phyloP scores from a whole-genome alignment of 441 rosid species.

The Theobroma grandiflorum region DNA sequence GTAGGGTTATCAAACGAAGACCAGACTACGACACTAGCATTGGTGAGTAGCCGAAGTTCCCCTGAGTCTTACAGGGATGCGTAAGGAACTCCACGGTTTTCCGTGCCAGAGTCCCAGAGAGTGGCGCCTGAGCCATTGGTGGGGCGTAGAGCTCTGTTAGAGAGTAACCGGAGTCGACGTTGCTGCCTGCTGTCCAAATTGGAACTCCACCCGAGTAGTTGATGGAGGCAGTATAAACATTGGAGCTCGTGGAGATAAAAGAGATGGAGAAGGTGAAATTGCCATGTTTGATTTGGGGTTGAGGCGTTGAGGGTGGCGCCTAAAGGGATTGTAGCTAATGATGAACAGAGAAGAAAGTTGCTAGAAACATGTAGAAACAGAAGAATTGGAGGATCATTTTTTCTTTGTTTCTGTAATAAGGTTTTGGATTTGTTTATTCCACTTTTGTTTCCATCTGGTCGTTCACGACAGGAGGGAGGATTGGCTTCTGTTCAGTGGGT shows the following conservation, averaged over 20 bases:
- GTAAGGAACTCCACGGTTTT: slow-evolving; percentile 45
- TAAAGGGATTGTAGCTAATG: slow-evolving; percentile 30
- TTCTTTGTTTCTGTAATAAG: not conserved
- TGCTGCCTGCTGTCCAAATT: slow-evolving; percentile 48
- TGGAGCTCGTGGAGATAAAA: slow-evolving; percentile 37
- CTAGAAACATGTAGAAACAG: not conserved
- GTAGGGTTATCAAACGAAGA: slow-evolving; percentile 61
- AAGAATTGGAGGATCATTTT: slow-evolving; percentile 14
- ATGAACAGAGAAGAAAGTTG: slow-evolving; percentile 3
- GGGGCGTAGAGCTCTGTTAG: slow-evolving; percentile 59
- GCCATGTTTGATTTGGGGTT: slow-evolving; percentile 38
- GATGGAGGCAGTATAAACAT: slow-evolving; percentile 50
- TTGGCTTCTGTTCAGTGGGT: no score
- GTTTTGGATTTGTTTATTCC: no score
- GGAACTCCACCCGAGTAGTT: slow-evolving; percentile 45
- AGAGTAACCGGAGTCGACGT: slow-evolving; percentile 49
- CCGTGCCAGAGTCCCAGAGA: slow-evolving; percentile 57
- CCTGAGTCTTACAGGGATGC: slow-evolving; percentile 61
- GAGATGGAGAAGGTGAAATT: slow-evolving; percentile 45
- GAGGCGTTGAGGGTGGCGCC: slow-evolving; percentile 52
- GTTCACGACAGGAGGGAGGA: no score
- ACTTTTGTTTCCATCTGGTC: no score
- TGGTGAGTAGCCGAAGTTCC: slow-evolving; percentile 44
- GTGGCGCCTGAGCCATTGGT: slow-evolving; percentile 55
- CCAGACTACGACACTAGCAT: slow-evolving; percentile 46